A percentile compares a stretch with the other conserved stretches of the same genome.
Conservation (phyloP, 352 stramenopile genomes). For the Phytophthora ohioensis region DNA sequence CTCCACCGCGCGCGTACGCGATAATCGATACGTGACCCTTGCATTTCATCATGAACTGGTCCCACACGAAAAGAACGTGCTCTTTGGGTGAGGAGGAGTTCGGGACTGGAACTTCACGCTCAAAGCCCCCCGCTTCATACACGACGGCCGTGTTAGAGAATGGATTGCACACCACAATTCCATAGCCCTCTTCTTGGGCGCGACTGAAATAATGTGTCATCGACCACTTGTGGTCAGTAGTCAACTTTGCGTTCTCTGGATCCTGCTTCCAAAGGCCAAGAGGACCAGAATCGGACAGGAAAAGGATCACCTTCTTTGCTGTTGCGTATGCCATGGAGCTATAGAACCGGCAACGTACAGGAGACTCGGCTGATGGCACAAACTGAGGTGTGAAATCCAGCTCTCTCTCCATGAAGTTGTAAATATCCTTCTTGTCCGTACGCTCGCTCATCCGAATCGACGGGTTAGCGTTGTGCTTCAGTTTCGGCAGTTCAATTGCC, state of each 20-base stretch:
- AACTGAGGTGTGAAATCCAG: constrained; percentile 88
- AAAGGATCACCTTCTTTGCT: constrained; percentile 89
- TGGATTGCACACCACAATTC: constrained; percentile 88
- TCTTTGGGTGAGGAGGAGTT: constrained; percentile 88
- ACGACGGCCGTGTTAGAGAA: constrained; percentile 90
- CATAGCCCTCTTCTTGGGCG: constrained; percentile 88
- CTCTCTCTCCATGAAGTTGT: constrained; percentile 88
- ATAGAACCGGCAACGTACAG: constrained; percentile 88
- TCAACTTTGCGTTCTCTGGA: constrained; percentile 56
- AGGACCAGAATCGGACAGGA: constrained; percentile 86
- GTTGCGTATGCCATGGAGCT: constrained; percentile 89
- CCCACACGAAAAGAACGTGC: constrained; percentile 91
- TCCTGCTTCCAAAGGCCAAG: constrained; percentile 89
- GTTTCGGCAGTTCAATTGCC: constrained; percentile 41
- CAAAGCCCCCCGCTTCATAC: constrained; percentile 89
- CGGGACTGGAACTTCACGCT: constrained; percentile 86
- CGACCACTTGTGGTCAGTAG: constrained; percentile 87
- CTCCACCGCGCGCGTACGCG: constrained; percentile 81
- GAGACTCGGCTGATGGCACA: constrained; percentile 87
- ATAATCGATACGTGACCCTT: constrained; percentile 89
- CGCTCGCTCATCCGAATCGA: constrained; percentile 60
- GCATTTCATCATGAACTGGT: constrained; percentile 82
- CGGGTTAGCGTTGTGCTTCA: constrained; percentile 43
- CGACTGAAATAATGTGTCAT: constrained; percentile 89
- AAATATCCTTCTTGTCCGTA: constrained; percentile 82